Percentiles rank a stretch among this genome's conserved stretches.
phyloP scores from a whole-genome alignment of 2,329 filamentous ascomycete species.

The Westerdykella ornata region DNA sequence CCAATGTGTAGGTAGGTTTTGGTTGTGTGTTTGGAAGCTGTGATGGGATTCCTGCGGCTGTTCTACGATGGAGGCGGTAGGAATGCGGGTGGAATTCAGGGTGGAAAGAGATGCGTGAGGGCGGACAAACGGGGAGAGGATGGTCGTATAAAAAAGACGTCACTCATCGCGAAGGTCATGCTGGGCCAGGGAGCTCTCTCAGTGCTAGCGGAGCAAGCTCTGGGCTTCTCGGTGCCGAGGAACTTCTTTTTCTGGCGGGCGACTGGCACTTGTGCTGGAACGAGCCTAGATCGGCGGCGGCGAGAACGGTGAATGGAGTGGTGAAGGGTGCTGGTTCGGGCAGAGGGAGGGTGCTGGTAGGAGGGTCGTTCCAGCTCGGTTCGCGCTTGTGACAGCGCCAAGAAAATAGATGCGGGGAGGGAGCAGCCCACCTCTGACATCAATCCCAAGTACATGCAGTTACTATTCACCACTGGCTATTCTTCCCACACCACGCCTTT shows the following conservation, averaged over 20 bases:
- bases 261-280: conserved; percentile 5
- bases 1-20: conserved; percentile 2
- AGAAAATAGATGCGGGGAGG: conserved; percentile 11
- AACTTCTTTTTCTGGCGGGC: conserved; percentile 19
- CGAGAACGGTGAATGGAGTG: conserved; percentile 20
- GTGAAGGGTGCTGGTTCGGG: conserved; percentile 10
- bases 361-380: conserved; percentile 5
- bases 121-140: conserved; percentile 16
- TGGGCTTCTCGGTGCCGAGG: conserved; percentile 20
- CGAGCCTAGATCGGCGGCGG: conserved; percentile 23
- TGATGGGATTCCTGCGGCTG: conserved; percentile 1
- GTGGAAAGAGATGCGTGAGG: conserved; percentile 3
- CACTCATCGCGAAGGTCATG: conserved; percentile 17
- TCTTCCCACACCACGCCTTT: not conserved
- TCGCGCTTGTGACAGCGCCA: conserved; percentile 33
- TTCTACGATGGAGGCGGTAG: conserved; percentile 6
- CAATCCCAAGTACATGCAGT: no score
- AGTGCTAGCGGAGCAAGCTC: conserved; percentile 8
- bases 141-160: conserved; percentile 29
- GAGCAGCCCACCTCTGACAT: not conserved
- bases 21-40: conserved; percentile 6
- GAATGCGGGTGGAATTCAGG: conserved; percentile 24
- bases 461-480: not conserved
- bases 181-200: conserved; percentile 1
- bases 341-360: conserved; percentile 19